These are phyloP conservation scores for Helianthus tuberosus DNA, from an alignment of 129 eudicot genomes.

Conservation along the genomic window DNA sequence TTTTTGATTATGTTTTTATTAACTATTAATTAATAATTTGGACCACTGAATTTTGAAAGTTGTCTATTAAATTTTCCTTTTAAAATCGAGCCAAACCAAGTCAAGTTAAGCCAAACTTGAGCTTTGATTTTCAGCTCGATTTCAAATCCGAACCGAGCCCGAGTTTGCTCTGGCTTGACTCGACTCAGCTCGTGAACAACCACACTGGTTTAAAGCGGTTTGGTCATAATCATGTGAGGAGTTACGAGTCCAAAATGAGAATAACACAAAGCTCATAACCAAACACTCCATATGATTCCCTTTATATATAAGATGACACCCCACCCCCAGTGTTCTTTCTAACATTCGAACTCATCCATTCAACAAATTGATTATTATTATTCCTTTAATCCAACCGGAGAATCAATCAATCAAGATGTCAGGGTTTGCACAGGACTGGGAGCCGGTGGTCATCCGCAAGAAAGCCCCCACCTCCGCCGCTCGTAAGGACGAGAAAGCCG, in stretches of 20 bases:
- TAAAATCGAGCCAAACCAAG: no score
- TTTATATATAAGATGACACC: conserved; percentile 14
- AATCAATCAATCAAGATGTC: conserved; percentile 45
- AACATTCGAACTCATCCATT: conserved; percentile 27
- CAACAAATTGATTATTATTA: conserved; percentile 15
- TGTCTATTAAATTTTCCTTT: no score
- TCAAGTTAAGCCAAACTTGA: no score
- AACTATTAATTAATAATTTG: no score
- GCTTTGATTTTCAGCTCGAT: no score
- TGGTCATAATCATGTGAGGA: no score
- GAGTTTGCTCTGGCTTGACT: no score
- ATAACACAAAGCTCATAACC: conserved; percentile 28
- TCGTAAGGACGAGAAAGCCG: conserved; percentile 90
- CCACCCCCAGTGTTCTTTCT: not conserved
- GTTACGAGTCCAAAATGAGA: not conserved
- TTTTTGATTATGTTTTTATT: no score
- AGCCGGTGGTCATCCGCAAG: conserved; percentile 90
- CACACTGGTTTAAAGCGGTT: no score
- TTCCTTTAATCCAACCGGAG: not conserved
- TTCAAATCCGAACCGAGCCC: no score
- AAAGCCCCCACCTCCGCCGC: conserved; percentile 97
- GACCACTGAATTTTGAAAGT: no score
- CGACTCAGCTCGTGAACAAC: no score
- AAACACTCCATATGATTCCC: conserved; percentile 17
- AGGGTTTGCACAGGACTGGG: conserved; percentile 88